A percentile compares a stretch with the other conserved stretches of the same genome.
Evolutionary conservation across 495 filamentous ascomycete species (phyloP).

Genomic region (Neurospora africana): DNA sequence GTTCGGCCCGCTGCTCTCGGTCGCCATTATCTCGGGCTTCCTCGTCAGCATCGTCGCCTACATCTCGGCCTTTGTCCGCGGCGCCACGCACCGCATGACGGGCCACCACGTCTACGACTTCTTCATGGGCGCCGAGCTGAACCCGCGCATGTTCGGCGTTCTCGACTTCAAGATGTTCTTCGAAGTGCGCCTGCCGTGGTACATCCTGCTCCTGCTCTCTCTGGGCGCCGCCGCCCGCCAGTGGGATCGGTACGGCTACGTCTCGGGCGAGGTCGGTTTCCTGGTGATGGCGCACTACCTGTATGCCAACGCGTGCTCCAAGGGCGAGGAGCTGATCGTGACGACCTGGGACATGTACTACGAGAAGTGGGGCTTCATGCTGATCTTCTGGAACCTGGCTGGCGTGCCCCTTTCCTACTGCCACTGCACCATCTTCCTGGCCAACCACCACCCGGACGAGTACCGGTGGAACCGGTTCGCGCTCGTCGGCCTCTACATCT

Average conservation of each 20-base stretch:
- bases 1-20: constrained; percentile 82
- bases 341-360: constrained; percentile 98
- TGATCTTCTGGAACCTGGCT: constrained; percentile 99
- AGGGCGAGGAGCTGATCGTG: constrained; percentile 90
- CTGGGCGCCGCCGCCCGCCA: constrained; percentile 73
- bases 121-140: constrained; percentile 98
- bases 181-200: constrained; percentile 96
- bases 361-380: constrained; percentile 99
- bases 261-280: constrained; percentile 81
- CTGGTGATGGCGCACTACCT: constrained; percentile 87
- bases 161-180: constrained; percentile 99
- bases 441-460: constrained; percentile 69
- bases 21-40: constrained; percentile 84
- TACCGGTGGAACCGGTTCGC: constrained; percentile 70
- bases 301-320: constrained; percentile 93
- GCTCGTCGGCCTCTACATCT: constrained; percentile 52
- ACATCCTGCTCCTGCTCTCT: constrained; percentile 73
- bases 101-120: constrained; percentile 90
- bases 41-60: constrained; percentile 73
- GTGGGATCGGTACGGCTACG: constrained; percentile 83
- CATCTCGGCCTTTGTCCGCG: constrained; percentile 67
- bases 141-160: constrained; percentile 87
- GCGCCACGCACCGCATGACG: constrained; percentile 83
- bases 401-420: constrained; percentile 94
- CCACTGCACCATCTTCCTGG: constrained; percentile 91